These are phyloP conservation scores for Borovskyia barvae DNA, from an alignment of 208 protist genomes.

Conservation along the genomic window DNA sequence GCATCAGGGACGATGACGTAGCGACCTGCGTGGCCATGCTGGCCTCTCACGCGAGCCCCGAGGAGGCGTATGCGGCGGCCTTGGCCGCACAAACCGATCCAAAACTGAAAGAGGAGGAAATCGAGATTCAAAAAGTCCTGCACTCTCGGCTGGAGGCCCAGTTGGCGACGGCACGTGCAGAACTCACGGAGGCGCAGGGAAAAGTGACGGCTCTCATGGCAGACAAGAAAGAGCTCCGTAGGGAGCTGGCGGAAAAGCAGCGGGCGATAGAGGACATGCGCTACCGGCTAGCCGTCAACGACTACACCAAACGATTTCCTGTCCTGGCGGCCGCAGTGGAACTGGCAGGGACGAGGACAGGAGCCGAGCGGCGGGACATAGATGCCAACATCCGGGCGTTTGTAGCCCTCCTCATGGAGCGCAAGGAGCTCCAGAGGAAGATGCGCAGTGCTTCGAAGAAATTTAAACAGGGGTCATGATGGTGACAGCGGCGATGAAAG, in stretches of 20 bases:
- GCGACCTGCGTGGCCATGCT: constrained; percentile 32
- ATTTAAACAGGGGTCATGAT: constrained; percentile 2
- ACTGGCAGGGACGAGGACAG: constrained; percentile 41
- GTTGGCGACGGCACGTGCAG: constrained; percentile 14
- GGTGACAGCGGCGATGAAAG: neutral
- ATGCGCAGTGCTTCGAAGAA: constrained; percentile 35
- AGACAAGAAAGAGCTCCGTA: constrained; percentile 16
- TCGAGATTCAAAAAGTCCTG: constrained; percentile 51
- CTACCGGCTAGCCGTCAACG: constrained; percentile 63
- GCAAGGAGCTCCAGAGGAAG: constrained; percentile 67
- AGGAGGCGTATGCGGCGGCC: constrained; percentile 28
- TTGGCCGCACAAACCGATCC: constrained; percentile 52
- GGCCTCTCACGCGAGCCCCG: constrained; percentile 25
- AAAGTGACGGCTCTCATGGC: constrained; percentile 16
- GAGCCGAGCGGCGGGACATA: constrained; percentile 46
- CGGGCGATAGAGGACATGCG: constrained; percentile 61
- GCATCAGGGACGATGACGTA: constrained; percentile 63
- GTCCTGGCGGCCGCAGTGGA: constrained; percentile 44
- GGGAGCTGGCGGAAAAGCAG: constrained; percentile 34
- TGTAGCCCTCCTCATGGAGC: constrained; percentile 51
- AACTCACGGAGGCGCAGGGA: constrained; percentile 17
- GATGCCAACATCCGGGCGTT: constrained; percentile 51
- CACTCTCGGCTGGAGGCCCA: constrained; percentile 31
- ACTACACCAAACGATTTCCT: constrained; percentile 61
- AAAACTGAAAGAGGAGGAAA: constrained; percentile 64